Percentiles rank a stretch among this genome's conserved stretches.
These are phyloP conservation scores for Pythium brachiatum DNA, from an alignment of 352 stramenopile species.

Conservation along the genomic window DNA sequence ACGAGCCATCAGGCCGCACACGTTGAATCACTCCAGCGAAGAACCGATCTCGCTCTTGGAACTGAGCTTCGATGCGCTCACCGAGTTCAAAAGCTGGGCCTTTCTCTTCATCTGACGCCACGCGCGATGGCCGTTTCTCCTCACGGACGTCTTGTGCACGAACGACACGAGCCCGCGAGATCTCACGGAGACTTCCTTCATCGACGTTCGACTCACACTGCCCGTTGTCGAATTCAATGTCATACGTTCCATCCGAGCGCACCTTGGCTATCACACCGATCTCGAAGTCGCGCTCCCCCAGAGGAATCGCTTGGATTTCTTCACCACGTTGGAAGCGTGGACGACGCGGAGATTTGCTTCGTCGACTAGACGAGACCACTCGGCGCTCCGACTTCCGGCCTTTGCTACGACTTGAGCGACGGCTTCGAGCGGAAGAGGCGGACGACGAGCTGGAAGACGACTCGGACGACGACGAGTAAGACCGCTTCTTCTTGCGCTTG, in stretches of 20 bases:
- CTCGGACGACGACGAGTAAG: constrained; percentile 33
- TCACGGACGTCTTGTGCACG: constrained; percentile 24
- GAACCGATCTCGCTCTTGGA: constrained; percentile 36
- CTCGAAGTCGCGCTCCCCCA: constrained; percentile 43
- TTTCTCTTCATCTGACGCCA: constrained; percentile 21
- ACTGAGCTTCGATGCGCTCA: constrained; percentile 48
- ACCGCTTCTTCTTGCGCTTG: constrained; percentile 35
- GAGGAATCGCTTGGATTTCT: constrained; percentile 58
- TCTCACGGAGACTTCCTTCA: constrained; percentile 39
- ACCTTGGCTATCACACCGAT: constrained; percentile 50
- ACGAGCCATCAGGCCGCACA: constrained; percentile 47
- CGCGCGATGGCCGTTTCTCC: constrained; percentile 9
- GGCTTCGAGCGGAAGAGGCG: constrained; percentile 22
- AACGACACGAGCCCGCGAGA: constrained; percentile 38
- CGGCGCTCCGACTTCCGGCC: constrained; percentile 33
- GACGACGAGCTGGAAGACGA: constrained; percentile 35
- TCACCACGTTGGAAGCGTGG: constrained; percentile 49
- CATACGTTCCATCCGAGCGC: constrained; percentile 52
- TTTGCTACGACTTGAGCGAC: constrained; percentile 30
- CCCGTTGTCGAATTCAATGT: constrained; percentile 67
- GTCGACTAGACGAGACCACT: constrained; percentile 15
- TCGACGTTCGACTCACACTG: constrained; percentile 57
- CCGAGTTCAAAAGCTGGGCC: constrained; percentile 31
- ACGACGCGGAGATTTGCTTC: constrained; percentile 10
- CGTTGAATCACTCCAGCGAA: constrained; percentile 49